Evolutionary conservation across 495 filamentous ascomycete genomes (phyloP).

Genomic region (Xylaria cubensis): DNA sequence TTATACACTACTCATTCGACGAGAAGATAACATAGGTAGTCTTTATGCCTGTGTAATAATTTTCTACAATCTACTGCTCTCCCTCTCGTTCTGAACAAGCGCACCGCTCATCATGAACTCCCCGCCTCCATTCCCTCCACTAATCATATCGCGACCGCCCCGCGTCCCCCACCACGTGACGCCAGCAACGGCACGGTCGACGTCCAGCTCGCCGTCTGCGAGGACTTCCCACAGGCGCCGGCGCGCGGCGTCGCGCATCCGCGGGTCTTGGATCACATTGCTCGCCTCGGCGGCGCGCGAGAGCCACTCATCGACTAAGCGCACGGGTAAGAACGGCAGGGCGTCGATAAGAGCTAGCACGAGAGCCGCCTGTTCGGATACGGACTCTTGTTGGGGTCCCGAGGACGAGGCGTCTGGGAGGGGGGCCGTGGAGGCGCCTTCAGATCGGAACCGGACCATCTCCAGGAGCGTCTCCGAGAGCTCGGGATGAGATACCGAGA

Average conservation of each 20-base stretch:
- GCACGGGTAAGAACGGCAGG: constrained; percentile 73
- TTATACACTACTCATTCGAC: not conserved
- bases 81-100: constrained; percentile 33
- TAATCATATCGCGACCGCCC: constrained; percentile 50
- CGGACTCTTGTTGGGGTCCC: constrained; percentile 29
- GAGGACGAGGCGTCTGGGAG: constrained; percentile 38
- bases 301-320: constrained; percentile 68
- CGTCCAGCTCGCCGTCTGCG: constrained; percentile 88
- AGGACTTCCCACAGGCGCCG: constrained; percentile 86
- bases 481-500: constrained; percentile 73
- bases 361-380: constrained; percentile 84
- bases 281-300: constrained; percentile 73
- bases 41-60: not conserved
- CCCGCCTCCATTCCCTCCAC: not conserved
- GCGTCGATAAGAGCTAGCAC: constrained; percentile 83
- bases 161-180: constrained; percentile 82
- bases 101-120: constrained; percentile 56
- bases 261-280: constrained; percentile 63
- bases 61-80: constrained; percentile 31
- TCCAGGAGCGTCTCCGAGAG: constrained; percentile 83
- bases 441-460: constrained; percentile 70
- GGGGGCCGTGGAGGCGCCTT: constrained; percentile 53
- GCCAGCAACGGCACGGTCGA: constrained; percentile 79
- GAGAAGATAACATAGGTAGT: not conserved
- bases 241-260: constrained; percentile 69